A percentile compares a stretch with the other conserved stretches of the same genome.
phyloP scores from a whole-genome alignment of 2,329 filamentous ascomycete species.

The Lachnellula suecica region DNA sequence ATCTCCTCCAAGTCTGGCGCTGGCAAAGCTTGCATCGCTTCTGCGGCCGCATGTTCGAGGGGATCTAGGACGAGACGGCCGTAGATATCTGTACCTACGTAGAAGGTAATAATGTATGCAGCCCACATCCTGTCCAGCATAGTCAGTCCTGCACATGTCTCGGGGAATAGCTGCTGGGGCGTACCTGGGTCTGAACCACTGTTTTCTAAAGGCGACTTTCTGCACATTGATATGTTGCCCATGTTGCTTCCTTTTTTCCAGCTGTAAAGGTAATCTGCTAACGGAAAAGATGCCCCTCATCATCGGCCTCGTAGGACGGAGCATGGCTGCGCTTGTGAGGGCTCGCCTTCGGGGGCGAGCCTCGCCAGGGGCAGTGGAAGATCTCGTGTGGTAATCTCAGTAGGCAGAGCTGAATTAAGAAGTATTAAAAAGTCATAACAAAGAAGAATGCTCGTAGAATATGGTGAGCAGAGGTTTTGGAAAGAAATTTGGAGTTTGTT shows the following conservation, averaged over 20 bases:
- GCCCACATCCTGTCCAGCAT: slow-evolving; percentile 23
- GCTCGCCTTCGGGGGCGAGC: slow-evolving; percentile 30
- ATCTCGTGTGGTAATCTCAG: not conserved
- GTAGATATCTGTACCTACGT: slow-evolving; percentile 43
- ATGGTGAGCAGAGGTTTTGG: not conserved
- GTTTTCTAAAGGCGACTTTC: slow-evolving; percentile 26
- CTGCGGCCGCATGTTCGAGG: slow-evolving; percentile 34
- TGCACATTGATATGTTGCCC: slow-evolving; percentile 22
- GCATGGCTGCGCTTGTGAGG: slow-evolving; percentile 23
- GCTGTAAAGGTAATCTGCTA: slow-evolving; percentile 26
- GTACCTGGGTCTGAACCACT: slow-evolving; percentile 16
- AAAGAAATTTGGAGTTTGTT: not conserved
- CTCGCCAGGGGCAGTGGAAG: slow-evolving; percentile 7
- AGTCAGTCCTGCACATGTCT: not conserved
- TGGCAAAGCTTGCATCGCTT: slow-evolving; percentile 42
- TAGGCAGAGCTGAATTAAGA: not conserved
- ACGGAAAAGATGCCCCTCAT: slow-evolving; percentile 18
- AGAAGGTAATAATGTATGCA: slow-evolving; percentile 35
- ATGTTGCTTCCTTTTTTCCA: slow-evolving; percentile 17
- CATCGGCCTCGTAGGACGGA: slow-evolving; percentile 22
- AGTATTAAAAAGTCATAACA: not conserved
- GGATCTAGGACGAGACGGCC: slow-evolving; percentile 46
- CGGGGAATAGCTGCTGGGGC: not conserved
- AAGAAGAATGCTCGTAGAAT: not conserved
- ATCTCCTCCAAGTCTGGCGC: slow-evolving; percentile 43